A percentile compares a stretch with the other conserved stretches of the same genome.
phyloP scores from a whole-genome alignment of 129 eudicot species.

The Escallonia rubra region DNA sequence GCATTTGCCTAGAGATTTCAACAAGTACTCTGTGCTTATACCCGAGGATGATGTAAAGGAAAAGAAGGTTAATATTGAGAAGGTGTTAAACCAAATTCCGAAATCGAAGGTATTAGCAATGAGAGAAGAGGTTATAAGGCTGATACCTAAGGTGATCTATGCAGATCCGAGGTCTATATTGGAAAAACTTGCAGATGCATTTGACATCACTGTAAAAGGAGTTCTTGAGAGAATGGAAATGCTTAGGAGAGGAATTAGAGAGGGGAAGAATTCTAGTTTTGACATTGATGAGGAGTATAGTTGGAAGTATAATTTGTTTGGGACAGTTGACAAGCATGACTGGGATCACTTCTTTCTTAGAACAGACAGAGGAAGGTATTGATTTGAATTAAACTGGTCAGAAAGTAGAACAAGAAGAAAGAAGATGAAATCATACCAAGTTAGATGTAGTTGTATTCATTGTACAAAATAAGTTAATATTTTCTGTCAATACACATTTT shows the following conservation, averaged over 20 bases:
- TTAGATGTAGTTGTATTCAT: no score
- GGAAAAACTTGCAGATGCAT: conserved; percentile 58
- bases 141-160: conserved; percentile 66
- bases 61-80: conserved; percentile 53
- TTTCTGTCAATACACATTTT: no score
- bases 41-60: conserved; percentile 47
- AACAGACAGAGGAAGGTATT: conserved; percentile 9
- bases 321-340: conserved; percentile 42
- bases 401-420: no score
- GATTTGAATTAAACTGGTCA: neutral
- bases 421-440: no score
- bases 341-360: conserved; percentile 79
- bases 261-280: conserved; percentile 36
- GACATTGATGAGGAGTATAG: conserved; percentile 49
- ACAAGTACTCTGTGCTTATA: conserved; percentile 66
- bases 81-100: conserved; percentile 32
- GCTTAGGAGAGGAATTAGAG: conserved; percentile 38
- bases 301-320: conserved; percentile 74
- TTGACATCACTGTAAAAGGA: conserved; percentile 61
- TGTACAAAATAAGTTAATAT: no score
- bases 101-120: conserved; percentile 29
- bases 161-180: conserved; percentile 58
- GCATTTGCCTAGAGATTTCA: conserved; percentile 65
- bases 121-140: conserved; percentile 63
- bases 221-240: conserved; percentile 43